Base-by-base conservation (phyloP, 2,329 filamentous ascomycete genomes). In the Aspergillus neoniger region DNA sequence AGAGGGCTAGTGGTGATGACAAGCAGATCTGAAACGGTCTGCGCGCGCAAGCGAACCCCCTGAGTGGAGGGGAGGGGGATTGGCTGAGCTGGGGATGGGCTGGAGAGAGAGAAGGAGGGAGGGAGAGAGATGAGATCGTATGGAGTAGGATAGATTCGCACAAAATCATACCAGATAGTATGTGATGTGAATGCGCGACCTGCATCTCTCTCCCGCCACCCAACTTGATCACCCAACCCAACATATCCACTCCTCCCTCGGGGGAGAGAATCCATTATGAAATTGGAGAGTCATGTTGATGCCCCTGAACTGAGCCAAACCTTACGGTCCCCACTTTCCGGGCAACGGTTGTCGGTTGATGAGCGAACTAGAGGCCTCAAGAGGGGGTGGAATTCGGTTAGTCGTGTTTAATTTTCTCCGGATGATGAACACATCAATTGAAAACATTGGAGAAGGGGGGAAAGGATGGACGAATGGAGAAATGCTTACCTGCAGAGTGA, bases 11-110 rank as follows among this genome's bases (percentile, higher is more conserved):
- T 50, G 47, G 47, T 50, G 47, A 50, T 50, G 47, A 41, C 51
- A 54, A 54, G 51, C 51, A 54, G 39, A 55, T 55, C 53, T 44
- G 53, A 55, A 55, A 55, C 53, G 53, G 53, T 55, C 43, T 55
- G 53, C 47, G 47, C 47, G 25, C 47, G 53, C 39, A 47, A 32
- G 38, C 53, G 53, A 55, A 47, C 28, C 53, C 53, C 53, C 53
- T 55, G 47, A 50, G 47, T 50, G 47, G 47, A 50, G 47, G 47
- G 25, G 44, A 23, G 44, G 44, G 47, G 25, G 47, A 12, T 50
- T 32, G 25, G n/a, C 25, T 17, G 47, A 50, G 47, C 47, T 50
- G 47, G 47, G 47, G 47, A 50, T 50, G 47, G 47, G 47, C 47
- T 32, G 47, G 47, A 50, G 47, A 50, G 47, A 32, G n/a, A 50